Evolutionary conservation across 225 moss, liverwort and hornwort genomes (phyloP), one percentile per base, ranked within the genome.

Genomic region (Polytrichum formosum): DNA sequence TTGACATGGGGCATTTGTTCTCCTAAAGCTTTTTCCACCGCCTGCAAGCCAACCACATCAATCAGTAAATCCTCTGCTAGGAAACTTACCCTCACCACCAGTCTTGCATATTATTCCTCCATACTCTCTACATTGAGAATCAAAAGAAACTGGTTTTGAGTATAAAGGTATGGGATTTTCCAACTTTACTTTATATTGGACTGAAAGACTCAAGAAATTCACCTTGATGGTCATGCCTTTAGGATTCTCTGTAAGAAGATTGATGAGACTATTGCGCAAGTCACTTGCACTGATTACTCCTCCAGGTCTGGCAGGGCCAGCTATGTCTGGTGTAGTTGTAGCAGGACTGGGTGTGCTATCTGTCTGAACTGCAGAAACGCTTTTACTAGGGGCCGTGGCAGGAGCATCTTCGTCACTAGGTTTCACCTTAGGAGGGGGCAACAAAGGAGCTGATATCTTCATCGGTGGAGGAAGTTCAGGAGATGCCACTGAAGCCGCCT

Each of bases 171-270:
- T 37, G 10, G 1, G 9, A 37, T 2, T 2, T 37, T 37, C 10
- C 46, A 46, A 46, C 13, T 46, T 46, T 46, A 13, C 46, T 46
- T 13, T 46, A 46, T 46, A 46, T 46, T 46, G 46, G 16, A 46
- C 46, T 46, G 8, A 64, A 33, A 23, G 26, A 53, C 9, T 6
- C 8, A 8, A 16, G 28, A 18, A 54, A 54, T 68, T 53, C 81
- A 94, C 97, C 94, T 94, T 98, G 69, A 98, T 88, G 20, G 86
- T 91, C 94, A 98, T 80, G 10, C 97, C 97, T 68, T 91, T 94
- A 29, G 98, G 88, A 71, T 94, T 99, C 53, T 99, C 98, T 7
- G 82, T 79, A 27, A 99, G 88, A 28, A 99, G 80, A 67, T 84
- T 86, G 65, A 99, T 99, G 67, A 99, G 87, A 71, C 78, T 84